phyloP scores from a whole-genome alignment of 805 yeast genomes.

The Kregervanrija delftensis region DNA sequence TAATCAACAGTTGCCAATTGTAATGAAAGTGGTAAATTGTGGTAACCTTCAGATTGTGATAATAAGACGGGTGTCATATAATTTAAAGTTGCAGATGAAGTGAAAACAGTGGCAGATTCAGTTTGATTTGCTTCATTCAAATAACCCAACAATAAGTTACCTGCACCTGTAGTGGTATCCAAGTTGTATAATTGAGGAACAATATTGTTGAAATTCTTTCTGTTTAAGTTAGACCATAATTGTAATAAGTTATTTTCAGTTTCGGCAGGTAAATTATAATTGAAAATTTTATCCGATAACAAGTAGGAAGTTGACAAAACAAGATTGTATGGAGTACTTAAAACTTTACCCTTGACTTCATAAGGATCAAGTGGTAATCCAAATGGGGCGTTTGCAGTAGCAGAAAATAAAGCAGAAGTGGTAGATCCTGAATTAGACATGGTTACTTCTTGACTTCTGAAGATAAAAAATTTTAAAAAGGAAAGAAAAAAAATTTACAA shows the following conservation, averaged over 20 bases:
- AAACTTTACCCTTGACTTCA: constrained; percentile 38
- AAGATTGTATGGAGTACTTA: constrained; percentile 49
- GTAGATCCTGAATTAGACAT: constrained; percentile 12
- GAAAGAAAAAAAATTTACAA: background rate
- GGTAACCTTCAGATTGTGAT: constrained; percentile 22
- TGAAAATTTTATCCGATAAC: constrained; percentile 48
- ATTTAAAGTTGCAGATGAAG: constrained; percentile 62
- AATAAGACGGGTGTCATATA: constrained; percentile 59
- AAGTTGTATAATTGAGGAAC: constrained; percentile 56
- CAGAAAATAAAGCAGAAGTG: constrained; percentile 25
- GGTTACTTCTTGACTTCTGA: constrained; percentile 13
- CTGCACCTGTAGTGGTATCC: constrained; percentile 81
- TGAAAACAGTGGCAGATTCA: constrained; percentile 39
- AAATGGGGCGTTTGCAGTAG: constrained; percentile 45
- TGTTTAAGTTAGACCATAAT: constrained; percentile 51
- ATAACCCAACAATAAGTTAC: constrained; percentile 72
- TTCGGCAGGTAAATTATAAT: constrained; percentile 35
- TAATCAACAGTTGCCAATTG: constrained; percentile 75
- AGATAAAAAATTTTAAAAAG: background rate
- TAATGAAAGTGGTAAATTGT: constrained; percentile 52
- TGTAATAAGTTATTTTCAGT: constrained; percentile 47
- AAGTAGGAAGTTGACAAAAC: constrained; percentile 50
- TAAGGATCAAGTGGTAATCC: constrained; percentile 56
- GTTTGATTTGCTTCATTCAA: constrained; percentile 24
- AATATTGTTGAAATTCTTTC: constrained; percentile 44